Evolutionary conservation across 2,329 filamentous ascomycete species (phyloP).

Genomic region (Dothidotthia symphoricarpi): DNA sequence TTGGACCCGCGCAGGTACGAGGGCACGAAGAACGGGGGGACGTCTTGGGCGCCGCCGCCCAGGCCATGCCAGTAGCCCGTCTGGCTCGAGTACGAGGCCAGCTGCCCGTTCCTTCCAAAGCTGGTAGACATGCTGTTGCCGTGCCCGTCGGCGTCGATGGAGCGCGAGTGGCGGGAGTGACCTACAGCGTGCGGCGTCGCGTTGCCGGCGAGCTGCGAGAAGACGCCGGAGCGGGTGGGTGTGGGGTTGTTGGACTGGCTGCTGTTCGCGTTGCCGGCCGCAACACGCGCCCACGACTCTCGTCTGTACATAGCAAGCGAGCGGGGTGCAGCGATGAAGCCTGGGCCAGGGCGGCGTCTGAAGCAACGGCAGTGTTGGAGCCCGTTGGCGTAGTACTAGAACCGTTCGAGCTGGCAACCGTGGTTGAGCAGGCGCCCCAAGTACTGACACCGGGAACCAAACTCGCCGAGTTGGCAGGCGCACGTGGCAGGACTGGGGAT

Average conservation of each 20-base stretch:
- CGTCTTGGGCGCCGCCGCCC: conserved; percentile 26
- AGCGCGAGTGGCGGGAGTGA: conserved; percentile 39
- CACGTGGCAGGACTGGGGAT: conserved; percentile 15
- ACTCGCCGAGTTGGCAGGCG: conserved; percentile 16
- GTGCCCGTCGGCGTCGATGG: conserved; percentile 52
- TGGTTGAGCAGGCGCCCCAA: too few relatives aligned
- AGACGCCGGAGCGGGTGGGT: conserved; percentile 44
- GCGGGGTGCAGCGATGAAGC: too few relatives aligned
- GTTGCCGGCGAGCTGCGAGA: conserved; percentile 57
- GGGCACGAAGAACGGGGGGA: conserved; percentile 69
- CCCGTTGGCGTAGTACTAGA: too few relatives aligned
- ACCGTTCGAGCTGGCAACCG: too few relatives aligned
- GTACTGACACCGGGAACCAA: background rate
- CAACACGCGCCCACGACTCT: conserved; percentile 59
- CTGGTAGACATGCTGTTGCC: conserved; percentile 44
- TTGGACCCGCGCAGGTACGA: conserved; percentile 77
- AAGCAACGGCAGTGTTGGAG: too few relatives aligned
- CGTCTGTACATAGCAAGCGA: conserved; percentile 20
- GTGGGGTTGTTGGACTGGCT: conserved; percentile 32
- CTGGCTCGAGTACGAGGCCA: conserved; percentile 51
- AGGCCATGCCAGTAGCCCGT: conserved; percentile 40
- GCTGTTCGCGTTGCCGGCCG: conserved; percentile 49
- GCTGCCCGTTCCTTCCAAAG: conserved; percentile 44
- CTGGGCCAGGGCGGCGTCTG: conserved; percentile 5
- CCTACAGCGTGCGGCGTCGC: conserved; percentile 20